Conservation (phyloP, 2,329 filamentous ascomycete species). For the Fusarium praegraminearum region DNA sequence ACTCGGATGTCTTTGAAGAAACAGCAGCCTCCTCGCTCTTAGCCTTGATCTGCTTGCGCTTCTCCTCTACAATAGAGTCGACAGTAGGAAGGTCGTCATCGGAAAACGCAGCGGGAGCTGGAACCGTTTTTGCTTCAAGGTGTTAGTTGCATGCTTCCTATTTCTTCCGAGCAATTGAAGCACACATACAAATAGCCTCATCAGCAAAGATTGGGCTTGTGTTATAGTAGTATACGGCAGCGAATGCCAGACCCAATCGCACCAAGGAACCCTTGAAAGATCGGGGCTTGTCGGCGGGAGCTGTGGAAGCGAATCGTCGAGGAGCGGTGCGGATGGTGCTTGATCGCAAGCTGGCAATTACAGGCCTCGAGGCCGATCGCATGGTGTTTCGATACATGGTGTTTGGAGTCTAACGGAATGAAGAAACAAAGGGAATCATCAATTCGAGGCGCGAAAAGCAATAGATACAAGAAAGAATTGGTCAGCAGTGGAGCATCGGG, state of each 20-base stretch:
- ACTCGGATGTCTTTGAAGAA: slow-evolving; percentile 36
- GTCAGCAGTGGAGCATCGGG: slow-evolving; percentile 42
- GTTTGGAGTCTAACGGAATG: slow-evolving; percentile 1
- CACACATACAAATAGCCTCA: slow-evolving; percentile 76
- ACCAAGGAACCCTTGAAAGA: slow-evolving; percentile 83
- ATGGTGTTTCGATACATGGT: slow-evolving; percentile 66
- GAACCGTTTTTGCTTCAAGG: slow-evolving; percentile 46
- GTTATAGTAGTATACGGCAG: slow-evolving; percentile 92
- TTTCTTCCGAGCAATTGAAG: neutral
- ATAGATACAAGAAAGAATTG: slow-evolving; percentile 37
- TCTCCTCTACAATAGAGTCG: slow-evolving; percentile 74
- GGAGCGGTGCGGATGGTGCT: slow-evolving; percentile 55
- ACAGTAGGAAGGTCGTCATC: slow-evolving; percentile 72
- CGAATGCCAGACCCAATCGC: slow-evolving; percentile 81
- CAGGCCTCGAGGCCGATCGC: slow-evolving; percentile 61
- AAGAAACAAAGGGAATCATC: slow-evolving; percentile 12
- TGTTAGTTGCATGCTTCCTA: slow-evolving; percentile 20
- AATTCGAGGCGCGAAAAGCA: slow-evolving; percentile 10
- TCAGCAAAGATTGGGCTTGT: slow-evolving; percentile 90
- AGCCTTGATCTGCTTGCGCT: slow-evolving; percentile 61
- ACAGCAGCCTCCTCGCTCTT: slow-evolving; percentile 47
- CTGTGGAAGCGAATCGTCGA: slow-evolving; percentile 66
- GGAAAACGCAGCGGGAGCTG: slow-evolving; percentile 64
- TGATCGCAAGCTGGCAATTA: slow-evolving; percentile 57
- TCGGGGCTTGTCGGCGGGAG: slow-evolving; percentile 73